phyloP scores from a whole-genome alignment of 2,329 filamentous ascomycete genomes.

The Trichoderma sp. region DNA sequence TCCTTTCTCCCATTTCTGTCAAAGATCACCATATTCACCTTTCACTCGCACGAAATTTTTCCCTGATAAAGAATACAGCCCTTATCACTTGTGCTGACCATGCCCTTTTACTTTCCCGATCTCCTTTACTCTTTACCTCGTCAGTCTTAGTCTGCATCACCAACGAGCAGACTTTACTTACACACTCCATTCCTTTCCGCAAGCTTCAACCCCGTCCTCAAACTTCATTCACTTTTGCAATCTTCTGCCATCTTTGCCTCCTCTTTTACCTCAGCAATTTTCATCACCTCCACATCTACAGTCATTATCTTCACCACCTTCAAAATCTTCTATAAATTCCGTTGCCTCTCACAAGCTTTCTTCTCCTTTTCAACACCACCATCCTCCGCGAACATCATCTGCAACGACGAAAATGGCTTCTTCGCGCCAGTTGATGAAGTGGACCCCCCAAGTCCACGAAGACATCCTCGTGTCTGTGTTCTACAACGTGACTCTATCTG shows the following conservation, averaged over 20 bases:
- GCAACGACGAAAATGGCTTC: slow-evolving; percentile 7
- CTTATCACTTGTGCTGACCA: not conserved
- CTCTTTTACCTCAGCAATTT: not conserved
- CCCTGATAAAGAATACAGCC: too few species aligned
- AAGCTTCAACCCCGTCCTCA: not conserved
- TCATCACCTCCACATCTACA: not conserved
- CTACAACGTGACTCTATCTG: slow-evolving; percentile 34
- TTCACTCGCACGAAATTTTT: too few species aligned
- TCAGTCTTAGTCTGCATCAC: not conserved
- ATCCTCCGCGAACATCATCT: not conserved
- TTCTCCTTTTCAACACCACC: not conserved
- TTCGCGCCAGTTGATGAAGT: slow-evolving; percentile 36
- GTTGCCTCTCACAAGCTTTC: not conserved
- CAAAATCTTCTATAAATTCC: not conserved
- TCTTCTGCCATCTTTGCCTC: not conserved
- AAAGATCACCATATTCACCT: too few species aligned
- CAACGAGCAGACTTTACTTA: not conserved
- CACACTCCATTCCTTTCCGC: not conserved
- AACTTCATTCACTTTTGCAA: not conserved
- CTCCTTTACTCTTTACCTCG: not conserved
- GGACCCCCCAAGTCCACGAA: slow-evolving; percentile 42
- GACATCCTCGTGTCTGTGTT: slow-evolving; percentile 44
- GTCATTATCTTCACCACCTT: not conserved
- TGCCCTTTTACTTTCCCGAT: not conserved
- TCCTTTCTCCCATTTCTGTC: not conserved